phyloP scores from a whole-genome alignment of 176 grass and related monocot genomes.

The Tillandsia leiboldiana region DNA sequence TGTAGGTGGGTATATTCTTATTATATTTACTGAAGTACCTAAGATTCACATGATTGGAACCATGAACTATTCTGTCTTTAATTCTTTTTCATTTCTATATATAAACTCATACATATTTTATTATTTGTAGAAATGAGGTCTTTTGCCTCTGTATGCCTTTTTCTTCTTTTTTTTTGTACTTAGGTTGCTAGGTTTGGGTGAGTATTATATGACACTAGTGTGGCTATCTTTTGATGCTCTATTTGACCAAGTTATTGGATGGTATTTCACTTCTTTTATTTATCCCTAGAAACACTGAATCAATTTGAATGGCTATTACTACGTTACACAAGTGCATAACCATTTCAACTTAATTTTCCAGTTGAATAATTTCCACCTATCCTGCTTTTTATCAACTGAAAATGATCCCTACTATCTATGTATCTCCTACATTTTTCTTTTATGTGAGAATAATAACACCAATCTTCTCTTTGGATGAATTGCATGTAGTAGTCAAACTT shows the following conservation, averaged over 20 bases:
- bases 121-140: background rate
- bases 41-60: constrained; percentile 9
- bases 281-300: background rate
- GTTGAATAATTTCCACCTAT: background rate
- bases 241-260: background rate
- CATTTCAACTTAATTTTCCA: background rate
- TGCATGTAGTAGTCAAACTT: too few relatives aligned
- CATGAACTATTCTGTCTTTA: background rate
- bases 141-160: background rate
- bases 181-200: background rate
- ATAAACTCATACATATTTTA: background rate
- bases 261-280: too few relatives aligned
- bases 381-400: background rate
- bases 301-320: background rate
- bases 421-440: too few relatives aligned
- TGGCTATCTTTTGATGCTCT: background rate
- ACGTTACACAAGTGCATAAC: background rate
- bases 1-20: constrained; percentile 56
- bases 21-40: constrained; percentile 2
- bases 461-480: too few relatives aligned
- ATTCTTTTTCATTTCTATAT: background rate
- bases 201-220: background rate
- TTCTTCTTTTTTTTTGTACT: background rate
- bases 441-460: too few relatives aligned
- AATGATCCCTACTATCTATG: background rate